Conservation (phyloP, 768 basidiomycete species). For the Cytidiella melzeri region DNA sequence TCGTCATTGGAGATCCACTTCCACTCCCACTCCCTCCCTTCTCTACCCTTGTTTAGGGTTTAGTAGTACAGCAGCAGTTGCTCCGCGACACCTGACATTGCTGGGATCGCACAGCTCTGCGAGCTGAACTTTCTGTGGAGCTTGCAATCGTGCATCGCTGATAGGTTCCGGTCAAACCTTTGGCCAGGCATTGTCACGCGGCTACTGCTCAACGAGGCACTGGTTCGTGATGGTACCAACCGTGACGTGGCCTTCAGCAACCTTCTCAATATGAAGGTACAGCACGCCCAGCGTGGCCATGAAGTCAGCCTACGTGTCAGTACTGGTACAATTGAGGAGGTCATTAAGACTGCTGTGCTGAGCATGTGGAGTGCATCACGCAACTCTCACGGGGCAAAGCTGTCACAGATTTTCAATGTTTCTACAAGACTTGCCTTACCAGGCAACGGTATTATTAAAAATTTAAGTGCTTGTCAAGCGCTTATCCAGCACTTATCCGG, state of each 20-base stretch:
- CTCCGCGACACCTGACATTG: no score
- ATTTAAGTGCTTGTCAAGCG: no score
- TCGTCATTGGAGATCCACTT: no score
- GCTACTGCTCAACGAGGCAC: background rate
- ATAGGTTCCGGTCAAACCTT: constrained; percentile 9
- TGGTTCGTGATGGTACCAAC: background rate
- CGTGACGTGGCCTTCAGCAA: background rate
- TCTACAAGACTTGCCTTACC: no score
- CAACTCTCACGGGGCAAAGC: no score
- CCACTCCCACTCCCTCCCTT: no score
- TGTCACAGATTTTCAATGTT: no score
- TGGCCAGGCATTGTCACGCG: constrained; percentile 1
- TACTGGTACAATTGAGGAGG: background rate
- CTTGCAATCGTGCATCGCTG: background rate
- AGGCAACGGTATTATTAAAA: no score
- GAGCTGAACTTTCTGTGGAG: constrained; percentile 1
- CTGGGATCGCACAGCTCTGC: constrained; percentile 2
- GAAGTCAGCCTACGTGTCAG: background rate
- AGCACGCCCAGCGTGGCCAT: background rate
- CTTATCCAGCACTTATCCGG: no score
- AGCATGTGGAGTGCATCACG: background rate
- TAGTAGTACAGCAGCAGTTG: no score
- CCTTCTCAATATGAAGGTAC: background rate
- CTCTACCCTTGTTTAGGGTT: no score
- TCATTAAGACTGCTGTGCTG: background rate